Evolutionary conservation across 2,329 filamentous ascomycete species (phyloP), one percentile per base, ranked within the genome.

Genomic region (Seiridium cupressi): DNA sequence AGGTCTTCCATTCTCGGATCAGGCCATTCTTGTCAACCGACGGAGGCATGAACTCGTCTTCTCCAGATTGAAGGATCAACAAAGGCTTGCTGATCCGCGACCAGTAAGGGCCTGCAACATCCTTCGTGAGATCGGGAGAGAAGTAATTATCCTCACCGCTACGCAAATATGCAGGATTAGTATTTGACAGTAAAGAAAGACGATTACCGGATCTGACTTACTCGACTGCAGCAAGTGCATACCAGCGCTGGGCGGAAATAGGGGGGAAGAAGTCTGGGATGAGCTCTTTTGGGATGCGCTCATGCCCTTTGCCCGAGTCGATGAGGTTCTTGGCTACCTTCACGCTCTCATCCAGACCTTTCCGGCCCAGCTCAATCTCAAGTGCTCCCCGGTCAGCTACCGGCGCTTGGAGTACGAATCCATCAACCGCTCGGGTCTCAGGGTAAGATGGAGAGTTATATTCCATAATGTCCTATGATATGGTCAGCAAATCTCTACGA

Each of bases 361-460:
- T 74, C 4, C 77, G 68, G 1, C 73, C 71, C 55, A 85, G 75
- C 5, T 82, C 69, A 3, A 76, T 69, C 3, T 74, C 74, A 9
- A 90, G 69, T 0, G 82, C 84, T 71, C 96, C 89, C 36, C 92
- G 82, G 72, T 97, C 92, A 1, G 87, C 91, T 3, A 93, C 88
- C 0, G 91, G 88, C 0, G 89, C 92, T 72, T 96, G 93, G 58
- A 97, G 76, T 49, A 97, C 89, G 54, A 87, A 88, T 42, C 89
- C 93, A 61, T 95, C 86, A 1, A 96, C 76, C 0, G 85, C 83
- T 10, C 84, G 76, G 46, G 75, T 73, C 5, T 69, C 68, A 42
- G 79, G 67, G 63, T 77, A 77, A 54, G 71, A 70, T 32, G 77
- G 77, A 57, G 79, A 72, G 26, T 76, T 76, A 59, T 86, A 87